Percentiles rank a stretch among this genome's conserved stretches.
phyloP scores from a whole-genome alignment of 2,329 filamentous ascomycete genomes.

The Lojkania enalia region DNA sequence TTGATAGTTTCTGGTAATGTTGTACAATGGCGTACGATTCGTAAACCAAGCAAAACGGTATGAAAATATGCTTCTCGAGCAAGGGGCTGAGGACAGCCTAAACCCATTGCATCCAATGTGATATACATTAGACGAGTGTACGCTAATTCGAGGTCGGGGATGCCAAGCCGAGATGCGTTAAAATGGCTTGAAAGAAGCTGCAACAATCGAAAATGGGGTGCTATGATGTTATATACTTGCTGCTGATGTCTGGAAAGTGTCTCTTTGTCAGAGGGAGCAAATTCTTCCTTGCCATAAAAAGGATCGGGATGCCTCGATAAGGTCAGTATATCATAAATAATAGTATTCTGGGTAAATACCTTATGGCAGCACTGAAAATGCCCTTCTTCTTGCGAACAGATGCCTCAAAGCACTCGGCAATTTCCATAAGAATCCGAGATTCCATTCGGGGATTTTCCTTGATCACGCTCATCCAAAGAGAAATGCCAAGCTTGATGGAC shows the following conservation, averaged over 20 bases:
- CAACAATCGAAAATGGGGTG: conserved; percentile 81
- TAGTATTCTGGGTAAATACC: conserved; percentile 48
- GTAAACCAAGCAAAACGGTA: conserved; percentile 79
- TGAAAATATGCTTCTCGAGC: conserved; percentile 91
- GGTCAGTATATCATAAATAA: conserved; percentile 33
- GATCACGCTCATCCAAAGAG: conserved; percentile 94
- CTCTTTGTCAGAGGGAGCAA: conserved; percentile 84
- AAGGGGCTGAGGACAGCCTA: conserved; percentile 75
- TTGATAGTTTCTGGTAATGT: conserved; percentile 65
- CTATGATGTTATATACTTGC: conserved; percentile 76
- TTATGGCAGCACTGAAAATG: conserved; percentile 74
- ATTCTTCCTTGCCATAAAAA: conserved; percentile 89
- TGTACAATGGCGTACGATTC: conserved; percentile 73
- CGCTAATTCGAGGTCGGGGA: conserved; percentile 75
- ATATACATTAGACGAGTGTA: conserved; percentile 80
- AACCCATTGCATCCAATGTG: conserved; percentile 71
- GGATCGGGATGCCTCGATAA: conserved; percentile 69
- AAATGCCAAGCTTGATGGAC: conserved; percentile 92
- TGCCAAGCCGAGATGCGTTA: conserved; percentile 86
- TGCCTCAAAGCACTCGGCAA: conserved; percentile 87
- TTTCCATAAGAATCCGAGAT: conserved; percentile 80
- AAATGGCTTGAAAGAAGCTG: conserved; percentile 95
- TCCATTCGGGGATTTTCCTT: conserved; percentile 93
- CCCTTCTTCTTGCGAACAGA: conserved; percentile 78
- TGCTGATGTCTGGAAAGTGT: conserved; percentile 75